Evolutionary conservation across 2,329 filamentous ascomycete genomes (phyloP), one percentile per base, ranked within the genome.

Genomic region (Cladosporium sp.): DNA sequence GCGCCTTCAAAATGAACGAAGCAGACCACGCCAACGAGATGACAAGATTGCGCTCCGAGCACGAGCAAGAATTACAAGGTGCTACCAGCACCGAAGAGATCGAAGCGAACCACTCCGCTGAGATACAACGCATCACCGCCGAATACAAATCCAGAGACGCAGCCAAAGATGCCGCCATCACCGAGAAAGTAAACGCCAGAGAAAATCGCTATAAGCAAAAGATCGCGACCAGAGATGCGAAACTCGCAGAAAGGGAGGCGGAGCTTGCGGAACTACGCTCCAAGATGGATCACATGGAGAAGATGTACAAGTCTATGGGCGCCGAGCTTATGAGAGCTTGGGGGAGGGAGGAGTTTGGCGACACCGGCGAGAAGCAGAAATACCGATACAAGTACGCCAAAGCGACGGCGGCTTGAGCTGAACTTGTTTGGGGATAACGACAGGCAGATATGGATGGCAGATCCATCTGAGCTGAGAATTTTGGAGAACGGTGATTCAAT

Each of bases 321-420:
- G 75, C 75, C 58, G 86, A 89, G 51, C 81, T 97, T 58, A 88
- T 93, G 78, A 85, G 90, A 68, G 91, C 92, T 68, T 97, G 93
- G 93, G 92, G 96, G 72, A 86, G 90, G 48, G 75, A 77, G 60
- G 77, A 79, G 63, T 72, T 73, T 23, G 77, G 76, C 10, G 64
- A 60, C 0, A 68, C 70, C 21, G 70, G 68, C 8, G 70, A 67
- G 34, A 70, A 70, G 65, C 77, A 79, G 68, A 68, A 63, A 65
- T 79, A 74, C 61, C 68, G 66, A 34, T 79, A 78, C 66, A 73
- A 71, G 67, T 78, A 71, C 32, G 59, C 60, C 4, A 59, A 65
- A 57, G 56, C 63, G 49, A 11, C 32, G 14, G 49, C 49, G 21
- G 49, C 32, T 54, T 63, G 49, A 56, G 18, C 49, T 21, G 43